Conservation (phyloP, 495 filamentous ascomycete species). For the Friedmanniomyces endolithicus region DNA sequence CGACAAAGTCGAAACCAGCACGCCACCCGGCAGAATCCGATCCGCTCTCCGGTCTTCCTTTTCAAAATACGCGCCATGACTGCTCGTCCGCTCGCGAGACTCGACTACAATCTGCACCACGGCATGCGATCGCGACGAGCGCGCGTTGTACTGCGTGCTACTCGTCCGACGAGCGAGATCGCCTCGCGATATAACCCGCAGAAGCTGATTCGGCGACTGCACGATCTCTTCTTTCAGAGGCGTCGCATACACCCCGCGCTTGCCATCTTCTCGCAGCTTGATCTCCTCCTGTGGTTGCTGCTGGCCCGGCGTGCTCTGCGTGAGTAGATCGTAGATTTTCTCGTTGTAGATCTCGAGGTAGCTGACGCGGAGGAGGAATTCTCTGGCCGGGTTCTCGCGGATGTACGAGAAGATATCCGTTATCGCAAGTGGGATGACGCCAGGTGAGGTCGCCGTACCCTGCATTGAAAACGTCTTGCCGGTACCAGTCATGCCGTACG, state of each 20-base stretch:
- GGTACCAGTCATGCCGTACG: conserved; percentile 98
- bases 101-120: conserved; percentile 98
- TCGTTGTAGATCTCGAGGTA: conserved; percentile 99
- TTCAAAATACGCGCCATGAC: conserved; percentile 32
- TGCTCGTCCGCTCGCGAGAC: conserved; percentile 61
- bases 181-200: conserved; percentile 88
- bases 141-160: conserved; percentile 90
- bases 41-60: conserved; percentile 40
- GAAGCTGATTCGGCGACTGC: conserved; percentile 87
- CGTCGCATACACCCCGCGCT: conserved; percentile 89
- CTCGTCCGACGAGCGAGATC: conserved; percentile 80
- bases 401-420: conserved; percentile 99
- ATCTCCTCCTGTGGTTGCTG: conserved; percentile 63
- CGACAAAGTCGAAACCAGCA: conserved; percentile 86
- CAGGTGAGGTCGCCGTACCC: conserved; percentile 89
- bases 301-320: conserved; percentile 43
- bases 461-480: conserved; percentile 99
- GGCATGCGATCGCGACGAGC: conserved; percentile 92
- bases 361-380: conserved; percentile 92
- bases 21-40: conserved; percentile 72
- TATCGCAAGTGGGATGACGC: conserved; percentile 92
- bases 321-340: conserved; percentile 86
- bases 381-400: conserved; percentile 84
- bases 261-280: conserved; percentile 89
- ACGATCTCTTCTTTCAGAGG: conserved; percentile 98